phyloP scores from a whole-genome alignment of 1,284 basidiomycete species.

The Leccinum subspadiceum region DNA sequence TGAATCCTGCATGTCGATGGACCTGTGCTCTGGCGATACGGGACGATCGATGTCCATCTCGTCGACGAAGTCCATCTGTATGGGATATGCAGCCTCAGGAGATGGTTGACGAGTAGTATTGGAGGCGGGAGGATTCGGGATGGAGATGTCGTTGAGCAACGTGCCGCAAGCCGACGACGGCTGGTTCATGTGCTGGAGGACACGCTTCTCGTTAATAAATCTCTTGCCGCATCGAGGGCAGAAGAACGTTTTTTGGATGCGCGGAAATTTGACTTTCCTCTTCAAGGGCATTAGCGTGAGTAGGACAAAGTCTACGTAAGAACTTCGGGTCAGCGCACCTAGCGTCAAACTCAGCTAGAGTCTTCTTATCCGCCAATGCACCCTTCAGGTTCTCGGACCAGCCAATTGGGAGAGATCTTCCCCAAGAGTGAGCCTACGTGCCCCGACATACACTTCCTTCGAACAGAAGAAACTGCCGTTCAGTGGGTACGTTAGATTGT shows the following conservation, averaged over 20 bases:
- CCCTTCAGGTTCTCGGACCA: neutral
- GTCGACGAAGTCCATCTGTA: neutral
- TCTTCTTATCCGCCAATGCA: neutral
- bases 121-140: neutral
- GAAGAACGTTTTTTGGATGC: neutral
- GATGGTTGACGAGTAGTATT: neutral
- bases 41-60: neutral
- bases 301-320: neutral
- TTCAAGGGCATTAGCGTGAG: neutral
- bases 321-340: neutral
- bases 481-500: neutral
- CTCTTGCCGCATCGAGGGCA: constrained; percentile 2
- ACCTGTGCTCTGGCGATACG: neutral
- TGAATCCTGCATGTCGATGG: neutral
- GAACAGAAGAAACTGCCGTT: neutral
- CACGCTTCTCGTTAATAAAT: neutral
- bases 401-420: neutral
- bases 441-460: neutral
- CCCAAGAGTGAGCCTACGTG: neutral
- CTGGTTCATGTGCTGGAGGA: constrained; percentile 10
- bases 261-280: neutral
- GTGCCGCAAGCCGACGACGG: neutral
- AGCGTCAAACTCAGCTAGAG: neutral
- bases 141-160: neutral
- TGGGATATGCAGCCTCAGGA: neutral